Evolutionary conservation across 2,329 filamentous ascomycete genomes (phyloP).

Genomic region (Pseudohalonectria lignicola): DNA sequence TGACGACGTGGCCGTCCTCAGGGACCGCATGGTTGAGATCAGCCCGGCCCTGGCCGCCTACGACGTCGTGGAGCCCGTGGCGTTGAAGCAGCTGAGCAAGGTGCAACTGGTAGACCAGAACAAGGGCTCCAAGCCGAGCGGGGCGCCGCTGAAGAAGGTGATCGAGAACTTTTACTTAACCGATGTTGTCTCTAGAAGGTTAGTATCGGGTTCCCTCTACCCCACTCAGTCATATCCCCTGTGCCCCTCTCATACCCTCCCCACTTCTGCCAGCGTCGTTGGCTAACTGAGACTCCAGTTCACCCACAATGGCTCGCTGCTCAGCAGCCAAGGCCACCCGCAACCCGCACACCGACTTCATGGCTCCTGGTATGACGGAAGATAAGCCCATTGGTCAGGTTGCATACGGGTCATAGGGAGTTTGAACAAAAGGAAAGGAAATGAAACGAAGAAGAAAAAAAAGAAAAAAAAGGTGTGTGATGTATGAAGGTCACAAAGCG

Average conservation of each 20-base stretch:
- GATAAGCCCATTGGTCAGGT: slow-evolving; percentile 51
- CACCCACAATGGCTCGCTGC: slow-evolving; percentile 96
- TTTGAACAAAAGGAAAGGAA: slow-evolving; percentile 9
- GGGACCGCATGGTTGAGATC: slow-evolving; percentile 92
- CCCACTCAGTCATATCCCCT: neutral
- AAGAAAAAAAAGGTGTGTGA: slow-evolving; percentile 12
- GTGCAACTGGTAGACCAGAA: slow-evolving; percentile 94
- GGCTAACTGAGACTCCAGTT: slow-evolving; percentile 50
- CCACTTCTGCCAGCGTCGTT: no score
- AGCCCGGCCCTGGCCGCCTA: slow-evolving; percentile 83
- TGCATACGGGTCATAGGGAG: slow-evolving; percentile 41
- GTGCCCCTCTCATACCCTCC: neutral
- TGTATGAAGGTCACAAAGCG: slow-evolving; percentile 8
- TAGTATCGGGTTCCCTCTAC: slow-evolving; percentile 26
- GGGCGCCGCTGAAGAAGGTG: slow-evolving; percentile 67
- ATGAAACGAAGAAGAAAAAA: slow-evolving; percentile 9
- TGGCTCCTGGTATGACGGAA: slow-evolving; percentile 60
- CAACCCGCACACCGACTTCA: slow-evolving; percentile 68
- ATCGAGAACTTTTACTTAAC: slow-evolving; percentile 99
- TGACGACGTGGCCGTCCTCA: slow-evolving; percentile 79
- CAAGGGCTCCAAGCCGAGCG: slow-evolving; percentile 68
- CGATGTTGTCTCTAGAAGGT: slow-evolving; percentile 93
- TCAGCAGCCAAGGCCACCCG: slow-evolving; percentile 81
- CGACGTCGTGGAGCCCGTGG: slow-evolving; percentile 77
- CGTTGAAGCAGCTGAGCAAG: slow-evolving; percentile 69